Evolutionary conservation across 352 stramenopile species (phyloP).

Genomic region (Phytopythium montanum): DNA sequence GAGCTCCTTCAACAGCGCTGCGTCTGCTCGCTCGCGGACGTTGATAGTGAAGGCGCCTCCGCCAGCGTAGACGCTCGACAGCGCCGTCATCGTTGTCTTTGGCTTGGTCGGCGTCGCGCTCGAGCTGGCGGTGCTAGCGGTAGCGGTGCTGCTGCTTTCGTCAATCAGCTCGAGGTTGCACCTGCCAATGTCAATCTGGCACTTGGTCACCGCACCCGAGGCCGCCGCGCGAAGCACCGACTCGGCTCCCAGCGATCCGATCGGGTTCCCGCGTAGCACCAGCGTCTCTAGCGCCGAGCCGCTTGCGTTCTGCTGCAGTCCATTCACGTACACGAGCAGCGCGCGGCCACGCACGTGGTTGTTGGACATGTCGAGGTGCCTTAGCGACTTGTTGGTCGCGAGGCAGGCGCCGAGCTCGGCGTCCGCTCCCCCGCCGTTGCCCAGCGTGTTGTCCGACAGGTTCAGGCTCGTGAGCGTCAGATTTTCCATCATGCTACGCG

Average conservation of each 20-base stretch:
- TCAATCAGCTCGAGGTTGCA: slow-evolving; percentile 69
- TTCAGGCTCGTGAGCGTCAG: slow-evolving; percentile 55
- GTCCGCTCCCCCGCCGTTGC: slow-evolving; percentile 63
- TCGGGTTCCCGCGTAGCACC: slow-evolving; percentile 61
- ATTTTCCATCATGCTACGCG: slow-evolving; percentile 71
- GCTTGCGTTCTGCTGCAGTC: slow-evolving; percentile 44
- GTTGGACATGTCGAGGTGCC: slow-evolving; percentile 55
- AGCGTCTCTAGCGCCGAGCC: slow-evolving; percentile 37
- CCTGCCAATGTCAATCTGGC: slow-evolving; percentile 57
- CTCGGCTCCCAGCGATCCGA: slow-evolving; percentile 54
- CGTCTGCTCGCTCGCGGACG: slow-evolving; percentile 42
- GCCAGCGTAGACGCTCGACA: not conserved
- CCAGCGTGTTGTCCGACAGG: slow-evolving; percentile 69
- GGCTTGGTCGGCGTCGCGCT: not conserved
- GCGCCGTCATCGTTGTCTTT: not conserved
- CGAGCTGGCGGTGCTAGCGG: not conserved
- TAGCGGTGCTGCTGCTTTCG: not conserved
- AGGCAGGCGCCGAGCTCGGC: slow-evolving; percentile 58
- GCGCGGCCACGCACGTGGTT: slow-evolving; percentile 67
- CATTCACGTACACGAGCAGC: slow-evolving; percentile 57
- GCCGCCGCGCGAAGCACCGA: slow-evolving; percentile 52
- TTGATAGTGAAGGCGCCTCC: slow-evolving; percentile 41
- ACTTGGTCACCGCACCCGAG: slow-evolving; percentile 39
- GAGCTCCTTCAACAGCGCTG: slow-evolving; percentile 52
- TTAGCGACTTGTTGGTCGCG: slow-evolving; percentile 62